A percentile compares a stretch with the other conserved stretches of the same genome.
phyloP scores from a whole-genome alignment of 2,329 filamentous ascomycete species.

The Aureobasidium sp. region DNA sequence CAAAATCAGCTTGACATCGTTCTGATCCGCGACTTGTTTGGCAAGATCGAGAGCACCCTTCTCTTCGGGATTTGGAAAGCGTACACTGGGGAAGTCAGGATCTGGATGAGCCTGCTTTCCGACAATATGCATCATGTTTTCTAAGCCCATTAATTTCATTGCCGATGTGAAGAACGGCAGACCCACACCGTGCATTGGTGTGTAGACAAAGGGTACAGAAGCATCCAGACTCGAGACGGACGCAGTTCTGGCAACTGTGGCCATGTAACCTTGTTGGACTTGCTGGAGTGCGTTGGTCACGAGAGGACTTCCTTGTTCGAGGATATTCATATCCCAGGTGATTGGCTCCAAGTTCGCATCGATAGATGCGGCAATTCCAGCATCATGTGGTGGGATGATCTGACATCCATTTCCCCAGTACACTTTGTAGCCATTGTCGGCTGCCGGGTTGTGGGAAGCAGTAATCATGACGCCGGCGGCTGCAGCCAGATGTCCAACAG shows the following conservation, averaged over 20 bases:
- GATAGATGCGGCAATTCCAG: constrained; percentile 52
- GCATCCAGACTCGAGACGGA: not conserved
- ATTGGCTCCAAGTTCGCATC: constrained; percentile 47
- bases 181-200: constrained; percentile 52
- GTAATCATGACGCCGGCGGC: constrained; percentile 60
- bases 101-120: constrained; percentile 50
- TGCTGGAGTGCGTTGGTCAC: not conserved
- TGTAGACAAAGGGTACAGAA: constrained; percentile 43
- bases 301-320: not conserved
- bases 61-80: constrained; percentile 61
- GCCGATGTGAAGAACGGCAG: constrained; percentile 41
- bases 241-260: not conserved
- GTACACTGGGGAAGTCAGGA: constrained; percentile 57
- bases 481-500: constrained; percentile 47
- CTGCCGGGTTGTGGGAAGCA: constrained; percentile 57
- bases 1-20: constrained; percentile 46
- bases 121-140: constrained; percentile 42
- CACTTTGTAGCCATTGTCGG: constrained; percentile 63
- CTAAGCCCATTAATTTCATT: constrained; percentile 33
- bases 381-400: constrained; percentile 57
- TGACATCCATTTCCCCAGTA: constrained; percentile 60
- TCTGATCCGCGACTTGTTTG: constrained; percentile 47
- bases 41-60: constrained; percentile 55
- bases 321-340: constrained; percentile 34
- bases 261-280: constrained; percentile 12